Percentiles rank a stretch among this genome's conserved stretches.
These are phyloP conservation scores for Tremella fuciformis DNA, from an alignment of 768 basidiomycete species.

Conservation along the genomic window DNA sequence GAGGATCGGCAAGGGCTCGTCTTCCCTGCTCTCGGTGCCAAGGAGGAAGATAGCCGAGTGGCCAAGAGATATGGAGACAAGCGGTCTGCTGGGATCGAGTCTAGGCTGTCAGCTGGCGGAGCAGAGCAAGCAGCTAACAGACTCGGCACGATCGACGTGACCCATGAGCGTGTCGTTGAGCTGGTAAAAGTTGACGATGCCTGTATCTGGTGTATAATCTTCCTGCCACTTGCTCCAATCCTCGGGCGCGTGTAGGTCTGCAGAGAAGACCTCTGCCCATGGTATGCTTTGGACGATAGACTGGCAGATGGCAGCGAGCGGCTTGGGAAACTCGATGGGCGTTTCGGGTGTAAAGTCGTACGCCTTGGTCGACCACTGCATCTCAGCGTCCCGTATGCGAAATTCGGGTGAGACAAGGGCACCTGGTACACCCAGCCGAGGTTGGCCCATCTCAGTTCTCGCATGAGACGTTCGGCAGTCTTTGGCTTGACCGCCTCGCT, in stretches of 20 bases:
- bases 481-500: slow-evolving; percentile 61
- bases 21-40: slow-evolving; percentile 74
- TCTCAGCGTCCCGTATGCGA: not conserved
- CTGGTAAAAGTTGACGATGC: slow-evolving; percentile 95
- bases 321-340: slow-evolving; percentile 62
- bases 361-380: slow-evolving; percentile 85
- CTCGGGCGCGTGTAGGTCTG: slow-evolving; percentile 20
- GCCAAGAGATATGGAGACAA: slow-evolving; percentile 91
- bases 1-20: slow-evolving; percentile 72
- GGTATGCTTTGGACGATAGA: slow-evolving; percentile 63
- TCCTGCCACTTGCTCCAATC: slow-evolving; percentile 69
- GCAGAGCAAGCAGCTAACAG: slow-evolving; percentile 8
- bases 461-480: slow-evolving; percentile 61
- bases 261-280: slow-evolving; percentile 65
- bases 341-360: slow-evolving; percentile 76
- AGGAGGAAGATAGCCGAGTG: slow-evolving; percentile 86
- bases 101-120: slow-evolving; percentile 11
- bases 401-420: slow-evolving; percentile 9
- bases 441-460: slow-evolving; percentile 89
- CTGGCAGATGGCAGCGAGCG: slow-evolving; percentile 62
- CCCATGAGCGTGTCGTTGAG: slow-evolving; percentile 89
- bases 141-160: slow-evolving; percentile 93
- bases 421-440: slow-evolving; percentile 86
- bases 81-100: slow-evolving; percentile 82
- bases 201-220: slow-evolving; percentile 89